Evolutionary conservation across 148 eudicot species (phyloP).

Genomic region (Cornus suecica): DNA sequence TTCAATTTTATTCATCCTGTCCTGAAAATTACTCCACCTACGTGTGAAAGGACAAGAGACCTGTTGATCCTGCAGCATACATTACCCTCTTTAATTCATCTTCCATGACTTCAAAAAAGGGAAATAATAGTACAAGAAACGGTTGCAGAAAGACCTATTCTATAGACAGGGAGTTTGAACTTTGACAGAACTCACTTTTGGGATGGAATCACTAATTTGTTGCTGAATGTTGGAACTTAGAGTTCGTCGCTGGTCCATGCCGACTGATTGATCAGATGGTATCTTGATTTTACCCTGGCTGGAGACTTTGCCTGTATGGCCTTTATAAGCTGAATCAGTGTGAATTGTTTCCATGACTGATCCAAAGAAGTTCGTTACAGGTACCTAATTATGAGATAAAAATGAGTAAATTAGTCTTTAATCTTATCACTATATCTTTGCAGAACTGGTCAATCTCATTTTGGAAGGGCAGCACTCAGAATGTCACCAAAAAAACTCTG

Average conservation of each 20-base stretch:
- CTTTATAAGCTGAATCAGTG: slow-evolving; percentile 79
- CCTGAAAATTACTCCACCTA: slow-evolving; percentile 37
- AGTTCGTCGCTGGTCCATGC: slow-evolving; percentile 26
- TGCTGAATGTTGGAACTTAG: slow-evolving; percentile 26
- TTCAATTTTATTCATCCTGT: slow-evolving; percentile 41
- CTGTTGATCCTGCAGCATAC: slow-evolving; percentile 37
- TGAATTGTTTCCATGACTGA: slow-evolving; percentile 97
- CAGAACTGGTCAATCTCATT: not conserved
- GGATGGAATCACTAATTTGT: slow-evolving; percentile 23
- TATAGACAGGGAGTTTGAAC: slow-evolving; percentile 1
- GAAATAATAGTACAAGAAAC: not conserved
- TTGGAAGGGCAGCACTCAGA: not conserved
- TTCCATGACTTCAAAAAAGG: not conserved
- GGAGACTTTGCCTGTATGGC: slow-evolving; percentile 45
- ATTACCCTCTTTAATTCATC: not conserved
- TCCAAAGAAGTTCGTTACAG: slow-evolving; percentile 95
- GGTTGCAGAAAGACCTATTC: not conserved
- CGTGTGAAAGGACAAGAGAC: slow-evolving; percentile 53
- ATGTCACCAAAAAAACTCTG: not conserved
- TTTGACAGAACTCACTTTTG: slow-evolving; percentile 33
- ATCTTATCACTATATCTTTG: not conserved
- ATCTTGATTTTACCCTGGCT: slow-evolving; percentile 20
- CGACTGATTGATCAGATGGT: slow-evolving; percentile 30
- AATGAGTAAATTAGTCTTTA: not conserved
- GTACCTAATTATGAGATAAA: slow-evolving; percentile 48